A percentile compares a stretch with the other conserved stretches of the same genome.
Conservation (phyloP, 441 rosid genomes). For the Theobroma grandiflorum region DNA sequence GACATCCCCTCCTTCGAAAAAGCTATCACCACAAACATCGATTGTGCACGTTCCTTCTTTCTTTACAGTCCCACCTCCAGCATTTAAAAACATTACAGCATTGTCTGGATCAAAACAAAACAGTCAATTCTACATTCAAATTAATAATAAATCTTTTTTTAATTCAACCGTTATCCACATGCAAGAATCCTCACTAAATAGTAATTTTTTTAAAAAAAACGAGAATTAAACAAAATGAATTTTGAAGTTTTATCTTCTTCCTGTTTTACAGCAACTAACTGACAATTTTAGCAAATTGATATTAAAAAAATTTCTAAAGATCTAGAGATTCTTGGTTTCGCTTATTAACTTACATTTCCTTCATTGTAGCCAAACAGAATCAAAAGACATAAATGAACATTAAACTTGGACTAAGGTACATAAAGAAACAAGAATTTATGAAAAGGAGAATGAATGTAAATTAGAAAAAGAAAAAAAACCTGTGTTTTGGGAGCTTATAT, state of each 20-base stretch:
- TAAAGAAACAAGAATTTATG: not conserved
- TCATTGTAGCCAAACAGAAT: not conserved
- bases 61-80: slow-evolving; percentile 63
- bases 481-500: slow-evolving; percentile 12
- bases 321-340: not conserved
- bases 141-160: too few relatives aligned
- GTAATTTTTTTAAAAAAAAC: not conserved
- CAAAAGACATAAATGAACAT: not conserved
- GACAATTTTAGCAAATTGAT: not conserved
- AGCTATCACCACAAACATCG: slow-evolving; percentile 51
- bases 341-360: not conserved
- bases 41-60: slow-evolving; percentile 46
- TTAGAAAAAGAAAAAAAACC: slow-evolving; percentile 22
- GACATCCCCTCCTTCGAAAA: slow-evolving; percentile 77
- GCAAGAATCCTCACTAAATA: too few relatives aligned
- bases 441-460: not conserved
- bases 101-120: slow-evolving; percentile 9
- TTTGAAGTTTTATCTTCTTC: not conserved
- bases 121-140: not conserved
- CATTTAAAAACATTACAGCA: slow-evolving; percentile 69
- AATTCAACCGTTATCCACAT: too few relatives aligned
- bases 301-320: not conserved
- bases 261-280: not conserved
- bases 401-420: not conserved
- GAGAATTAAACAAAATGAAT: not conserved